Evolutionary conservation across 805 yeast species (phyloP).

Genomic region (Komagataella phaffii): DNA sequence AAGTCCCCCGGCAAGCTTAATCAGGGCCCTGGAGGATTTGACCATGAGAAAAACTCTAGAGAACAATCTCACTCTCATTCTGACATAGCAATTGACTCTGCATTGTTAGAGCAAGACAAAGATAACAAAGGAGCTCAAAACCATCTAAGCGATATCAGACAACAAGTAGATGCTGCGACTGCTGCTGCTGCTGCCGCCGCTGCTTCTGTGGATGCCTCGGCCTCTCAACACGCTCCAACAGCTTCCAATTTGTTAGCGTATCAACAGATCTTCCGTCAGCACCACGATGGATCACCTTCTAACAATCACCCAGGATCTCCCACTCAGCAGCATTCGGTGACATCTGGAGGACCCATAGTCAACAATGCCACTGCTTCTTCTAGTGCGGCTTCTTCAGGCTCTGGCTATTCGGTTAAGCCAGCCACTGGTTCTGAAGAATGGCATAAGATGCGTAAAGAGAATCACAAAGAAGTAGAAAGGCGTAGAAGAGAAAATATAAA

Average conservation of each 20-base stretch:
- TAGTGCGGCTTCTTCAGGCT: not conserved
- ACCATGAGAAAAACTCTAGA: not conserved
- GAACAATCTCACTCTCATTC: not conserved
- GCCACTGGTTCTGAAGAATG: conserved; percentile 70
- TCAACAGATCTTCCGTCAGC: not conserved
- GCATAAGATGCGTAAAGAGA: conserved; percentile 72
- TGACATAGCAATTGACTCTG: not conserved
- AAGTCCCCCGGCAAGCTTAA: not conserved
- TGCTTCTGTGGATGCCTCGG: not conserved
- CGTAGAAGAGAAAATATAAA: conserved; percentile 85
- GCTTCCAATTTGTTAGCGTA: not conserved
- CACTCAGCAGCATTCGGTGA: not conserved
- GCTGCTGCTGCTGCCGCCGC: not conserved
- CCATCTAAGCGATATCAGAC: not conserved
- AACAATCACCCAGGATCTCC: not conserved
- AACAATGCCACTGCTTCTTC: not conserved
- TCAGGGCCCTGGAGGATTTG: not conserved
- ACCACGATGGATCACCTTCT: not conserved
- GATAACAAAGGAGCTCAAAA: not conserved
- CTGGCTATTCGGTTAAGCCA: conserved; percentile 26
- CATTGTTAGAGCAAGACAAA: not conserved
- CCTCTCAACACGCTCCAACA: not conserved
- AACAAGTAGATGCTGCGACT: not conserved
- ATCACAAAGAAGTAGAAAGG: conserved; percentile 92
- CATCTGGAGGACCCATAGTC: not conserved